A percentile compares a stretch with the other conserved stretches of the same genome.
Conservation (phyloP, 768 basidiomycete species). For the Lepiota subincarnata region DNA sequence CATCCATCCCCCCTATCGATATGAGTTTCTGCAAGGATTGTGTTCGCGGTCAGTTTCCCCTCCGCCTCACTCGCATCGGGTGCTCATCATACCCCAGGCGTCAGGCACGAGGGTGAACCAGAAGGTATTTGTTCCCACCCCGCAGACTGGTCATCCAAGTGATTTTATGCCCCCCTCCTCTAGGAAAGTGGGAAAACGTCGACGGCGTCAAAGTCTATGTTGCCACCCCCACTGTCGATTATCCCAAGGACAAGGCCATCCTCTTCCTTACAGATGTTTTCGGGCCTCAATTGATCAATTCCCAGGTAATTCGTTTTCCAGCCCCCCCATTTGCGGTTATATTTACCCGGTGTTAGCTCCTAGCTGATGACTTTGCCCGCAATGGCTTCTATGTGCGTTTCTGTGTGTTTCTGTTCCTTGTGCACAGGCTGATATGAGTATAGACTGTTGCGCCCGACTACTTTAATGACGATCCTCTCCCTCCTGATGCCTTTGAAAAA, state of each 20-base stretch:
- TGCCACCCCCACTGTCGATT: conserved; percentile 46
- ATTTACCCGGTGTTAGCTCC: conserved; percentile 23
- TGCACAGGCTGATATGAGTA: not conserved
- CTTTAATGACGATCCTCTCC: conserved; percentile 10
- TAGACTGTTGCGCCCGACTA: conserved; percentile 12
- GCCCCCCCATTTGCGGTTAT: not conserved
- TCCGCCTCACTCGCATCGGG: not conserved
- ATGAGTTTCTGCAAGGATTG: conserved; percentile 49
- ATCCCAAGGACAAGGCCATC: conserved; percentile 52
- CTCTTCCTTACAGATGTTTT: conserved; percentile 53
- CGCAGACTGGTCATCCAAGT: not conserved
- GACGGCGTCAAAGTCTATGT: conserved; percentile 49
- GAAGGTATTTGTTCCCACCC: conserved; percentile 28
- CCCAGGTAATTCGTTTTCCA: conserved; percentile 31
- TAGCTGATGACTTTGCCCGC: conserved; percentile 39
- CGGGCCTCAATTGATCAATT: conserved; percentile 44
- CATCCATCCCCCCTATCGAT: not conserved
- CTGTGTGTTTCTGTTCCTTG: not conserved
- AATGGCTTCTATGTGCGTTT: conserved; percentile 40
- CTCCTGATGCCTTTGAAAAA: conserved; percentile 3
- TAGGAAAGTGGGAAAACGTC: conserved; percentile 46
- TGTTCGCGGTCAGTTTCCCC: conserved; percentile 37
- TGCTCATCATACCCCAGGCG: conserved; percentile 30
- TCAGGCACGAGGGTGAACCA: conserved; percentile 45
- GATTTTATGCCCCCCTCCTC: not conserved